Evolutionary conservation across 2,329 filamentous ascomycete genomes (phyloP).

Genomic region (Calycina herbarum): DNA sequence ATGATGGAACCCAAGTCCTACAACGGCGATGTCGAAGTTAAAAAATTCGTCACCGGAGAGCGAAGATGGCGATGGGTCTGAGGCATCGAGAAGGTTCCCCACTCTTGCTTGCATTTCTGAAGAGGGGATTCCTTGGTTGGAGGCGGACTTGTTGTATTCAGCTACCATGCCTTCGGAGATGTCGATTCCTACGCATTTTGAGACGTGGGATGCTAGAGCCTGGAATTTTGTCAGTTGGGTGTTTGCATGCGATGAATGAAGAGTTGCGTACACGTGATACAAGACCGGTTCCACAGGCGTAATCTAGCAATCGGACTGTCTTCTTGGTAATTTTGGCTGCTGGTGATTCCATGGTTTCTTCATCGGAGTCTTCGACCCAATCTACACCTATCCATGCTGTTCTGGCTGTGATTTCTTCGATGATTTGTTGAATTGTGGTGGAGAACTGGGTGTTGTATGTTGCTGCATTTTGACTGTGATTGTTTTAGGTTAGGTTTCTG

Average conservation of each 20-base stretch:
- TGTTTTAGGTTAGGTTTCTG: neutral
- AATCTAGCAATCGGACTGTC: slow-evolving; percentile 63
- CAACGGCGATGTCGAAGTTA: slow-evolving; percentile 66
- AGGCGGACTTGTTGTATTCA: slow-evolving; percentile 62
- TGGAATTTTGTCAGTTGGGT: slow-evolving; percentile 34
- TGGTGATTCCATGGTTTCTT: slow-evolving; percentile 18
- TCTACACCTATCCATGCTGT: slow-evolving; percentile 63
- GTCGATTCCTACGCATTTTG: slow-evolving; percentile 67
- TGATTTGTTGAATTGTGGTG: slow-evolving; percentile 54
- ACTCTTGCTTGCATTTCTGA: slow-evolving; percentile 57
- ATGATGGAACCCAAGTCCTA: slow-evolving; percentile 66
- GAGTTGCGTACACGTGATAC: slow-evolving; percentile 57
- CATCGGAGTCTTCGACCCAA: slow-evolving; percentile 46
- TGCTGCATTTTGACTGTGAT: slow-evolving; percentile 47
- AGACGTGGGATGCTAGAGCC: slow-evolving; percentile 62
- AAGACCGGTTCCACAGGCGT: slow-evolving; percentile 72
- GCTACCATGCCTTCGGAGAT: slow-evolving; percentile 70
- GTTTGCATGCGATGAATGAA: slow-evolving; percentile 6
- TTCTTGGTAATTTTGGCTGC: slow-evolving; percentile 25
- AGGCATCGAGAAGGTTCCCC: slow-evolving; percentile 55
- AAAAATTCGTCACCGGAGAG: slow-evolving; percentile 59
- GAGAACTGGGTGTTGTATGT: slow-evolving; percentile 58
- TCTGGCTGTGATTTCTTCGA: slow-evolving; percentile 51
- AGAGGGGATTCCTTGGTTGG: slow-evolving; percentile 51
- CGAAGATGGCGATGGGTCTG: slow-evolving; percentile 50